Evolutionary conservation across 257 asterid species (phyloP).

Genomic region (Solanum dulcamara): DNA sequence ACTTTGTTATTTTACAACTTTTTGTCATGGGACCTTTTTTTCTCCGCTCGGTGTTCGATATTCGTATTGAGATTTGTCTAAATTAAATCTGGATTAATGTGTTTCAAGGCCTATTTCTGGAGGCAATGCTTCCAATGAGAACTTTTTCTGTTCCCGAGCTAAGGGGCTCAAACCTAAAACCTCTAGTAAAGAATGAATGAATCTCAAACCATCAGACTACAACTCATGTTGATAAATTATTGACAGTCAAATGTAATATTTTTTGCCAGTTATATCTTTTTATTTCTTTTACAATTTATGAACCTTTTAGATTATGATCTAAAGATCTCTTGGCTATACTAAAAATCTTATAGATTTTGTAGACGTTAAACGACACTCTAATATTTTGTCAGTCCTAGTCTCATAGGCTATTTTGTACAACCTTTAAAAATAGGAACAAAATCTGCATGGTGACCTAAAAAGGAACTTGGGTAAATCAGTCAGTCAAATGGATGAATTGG

Average conservation of each 20-base stretch:
- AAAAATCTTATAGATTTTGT: too few relatives aligned
- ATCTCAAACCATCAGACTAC: not conserved
- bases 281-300: not conserved
- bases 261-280: not conserved
- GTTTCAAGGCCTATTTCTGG: not conserved
- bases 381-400: too few relatives aligned
- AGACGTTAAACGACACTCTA: too few relatives aligned
- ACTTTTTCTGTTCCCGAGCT: too few relatives aligned
- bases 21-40: not conserved
- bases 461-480: too few relatives aligned
- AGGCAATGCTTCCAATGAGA: too few relatives aligned
- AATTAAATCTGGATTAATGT: not conserved
- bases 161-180: not conserved
- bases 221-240: not conserved
- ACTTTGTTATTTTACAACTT: not conserved
- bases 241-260: not conserved
- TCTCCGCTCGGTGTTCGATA: not conserved
- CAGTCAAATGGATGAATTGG: too few relatives aligned
- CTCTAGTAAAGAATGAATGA: not conserved
- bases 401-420: too few relatives aligned
- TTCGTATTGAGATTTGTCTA: not conserved
- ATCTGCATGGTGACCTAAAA: too few relatives aligned
- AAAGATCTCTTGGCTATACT: too few relatives aligned
- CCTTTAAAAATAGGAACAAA: too few relatives aligned
- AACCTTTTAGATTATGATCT: not conserved